These are phyloP conservation scores for Colletotrichum theobromicola DNA, from an alignment of 2,329 filamentous ascomycete species.

Conservation along the genomic window DNA sequence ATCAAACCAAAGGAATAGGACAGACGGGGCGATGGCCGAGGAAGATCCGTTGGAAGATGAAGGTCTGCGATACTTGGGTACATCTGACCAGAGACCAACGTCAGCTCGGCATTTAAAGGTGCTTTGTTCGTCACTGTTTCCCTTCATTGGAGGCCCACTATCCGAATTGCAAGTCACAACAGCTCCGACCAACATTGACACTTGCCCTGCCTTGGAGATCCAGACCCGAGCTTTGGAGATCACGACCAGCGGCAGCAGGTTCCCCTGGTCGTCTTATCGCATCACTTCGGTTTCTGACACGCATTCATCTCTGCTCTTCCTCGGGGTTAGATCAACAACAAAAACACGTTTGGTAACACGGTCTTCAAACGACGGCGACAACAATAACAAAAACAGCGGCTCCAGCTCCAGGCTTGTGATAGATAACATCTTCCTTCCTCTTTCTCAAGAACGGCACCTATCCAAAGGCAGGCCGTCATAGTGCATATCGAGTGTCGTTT, in stretches of 20 bases:
- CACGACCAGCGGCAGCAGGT: neutral
- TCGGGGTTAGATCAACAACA: neutral
- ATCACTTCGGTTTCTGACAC: neutral
- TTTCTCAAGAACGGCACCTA: neutral
- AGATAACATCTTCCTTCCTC: neutral
- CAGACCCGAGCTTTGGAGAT: neutral
- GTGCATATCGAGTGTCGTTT: constrained; percentile 2
- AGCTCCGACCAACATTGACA: neutral
- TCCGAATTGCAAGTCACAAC: neutral
- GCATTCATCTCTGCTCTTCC: neutral
- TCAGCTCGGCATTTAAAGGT: constrained; percentile 8
- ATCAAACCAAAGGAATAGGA: neutral
- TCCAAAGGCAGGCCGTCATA: constrained; percentile 8
- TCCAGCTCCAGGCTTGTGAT: neutral
- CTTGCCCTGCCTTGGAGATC: neutral
- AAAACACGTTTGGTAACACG: neutral
- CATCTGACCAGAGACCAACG: neutral
- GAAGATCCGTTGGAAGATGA: neutral
- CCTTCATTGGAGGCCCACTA: neutral
- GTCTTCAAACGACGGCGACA: neutral
- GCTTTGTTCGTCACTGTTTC: neutral
- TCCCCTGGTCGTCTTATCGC: neutral
- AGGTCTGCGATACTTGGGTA: neutral
- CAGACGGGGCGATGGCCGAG: neutral
- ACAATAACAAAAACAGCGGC: too few relatives aligned